phyloP scores from a whole-genome alignment of 768 basidiomycete species.

The Psilocybe sp. region DNA sequence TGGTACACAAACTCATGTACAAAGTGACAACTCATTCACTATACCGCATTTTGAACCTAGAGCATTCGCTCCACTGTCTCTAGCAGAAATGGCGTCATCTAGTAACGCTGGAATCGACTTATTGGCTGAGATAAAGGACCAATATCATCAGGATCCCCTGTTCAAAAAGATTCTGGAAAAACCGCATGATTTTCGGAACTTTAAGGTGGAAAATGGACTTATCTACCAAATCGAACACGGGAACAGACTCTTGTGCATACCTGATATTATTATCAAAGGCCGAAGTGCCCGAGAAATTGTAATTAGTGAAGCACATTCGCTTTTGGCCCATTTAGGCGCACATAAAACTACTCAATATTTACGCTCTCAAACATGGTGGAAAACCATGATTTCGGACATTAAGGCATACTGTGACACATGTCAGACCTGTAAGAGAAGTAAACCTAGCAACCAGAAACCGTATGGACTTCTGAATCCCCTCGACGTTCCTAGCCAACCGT shows the following conservation, averaged over 20 bases:
- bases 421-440: constrained; percentile 4
- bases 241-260: background rate
- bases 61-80: background rate
- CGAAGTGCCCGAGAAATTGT: constrained; percentile 3
- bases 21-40: background rate
- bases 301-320: constrained; percentile 3
- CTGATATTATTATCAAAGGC: background rate
- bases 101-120: constrained; percentile 6
- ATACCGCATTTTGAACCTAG: background rate
- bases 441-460: constrained; percentile 4
- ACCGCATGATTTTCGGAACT: constrained; percentile 10
- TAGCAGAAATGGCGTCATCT: background rate
- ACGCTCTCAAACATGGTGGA: constrained; percentile 8
- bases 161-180: constrained; percentile 6
- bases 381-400: constrained; percentile 2
- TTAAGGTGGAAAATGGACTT: constrained; percentile 1
- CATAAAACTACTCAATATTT: constrained; percentile 6
- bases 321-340: constrained; percentile 3
- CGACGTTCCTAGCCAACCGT: background rate
- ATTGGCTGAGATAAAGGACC: background rate
- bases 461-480: background rate
- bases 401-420: constrained; percentile 4
- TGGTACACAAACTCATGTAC: background rate
- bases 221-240: constrained; percentile 2
- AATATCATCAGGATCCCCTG: constrained; percentile 5